Conservation (phyloP, 345 rosid species). For the Populus davidiana region DNA sequence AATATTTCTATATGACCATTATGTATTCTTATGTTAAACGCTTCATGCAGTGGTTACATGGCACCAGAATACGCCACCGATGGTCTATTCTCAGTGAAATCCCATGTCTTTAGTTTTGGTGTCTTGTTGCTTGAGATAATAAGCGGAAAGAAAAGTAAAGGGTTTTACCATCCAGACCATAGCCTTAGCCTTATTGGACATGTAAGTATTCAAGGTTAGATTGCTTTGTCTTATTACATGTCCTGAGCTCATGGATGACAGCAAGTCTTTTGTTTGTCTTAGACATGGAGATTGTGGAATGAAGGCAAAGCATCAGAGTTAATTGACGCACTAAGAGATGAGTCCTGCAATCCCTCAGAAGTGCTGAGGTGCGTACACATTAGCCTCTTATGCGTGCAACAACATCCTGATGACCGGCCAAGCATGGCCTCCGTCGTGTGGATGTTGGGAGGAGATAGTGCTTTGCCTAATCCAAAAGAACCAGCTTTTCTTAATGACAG, state of each 20-base stretch:
- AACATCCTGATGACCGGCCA: constrained; percentile 4
- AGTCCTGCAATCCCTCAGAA: not conserved
- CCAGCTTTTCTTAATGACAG: not conserved
- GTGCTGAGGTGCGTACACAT: not conserved
- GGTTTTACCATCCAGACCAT: constrained; percentile 1
- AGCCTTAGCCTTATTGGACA: constrained; percentile 4
- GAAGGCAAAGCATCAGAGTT: not conserved
- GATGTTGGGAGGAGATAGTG: constrained; percentile 5
- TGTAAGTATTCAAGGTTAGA: not conserved
- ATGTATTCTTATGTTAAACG: not conserved
- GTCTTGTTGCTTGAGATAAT: constrained; percentile 9
- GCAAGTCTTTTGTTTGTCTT: not conserved
- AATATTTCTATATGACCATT: not conserved
- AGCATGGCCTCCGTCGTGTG: not conserved
- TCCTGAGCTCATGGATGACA: not conserved
- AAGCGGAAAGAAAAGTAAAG: constrained; percentile 11
- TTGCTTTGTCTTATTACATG: not conserved
- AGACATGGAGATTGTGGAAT: constrained; percentile 11
- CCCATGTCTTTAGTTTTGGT: constrained; percentile 17
- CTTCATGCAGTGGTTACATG: constrained; percentile 9
- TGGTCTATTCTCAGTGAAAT: constrained; percentile 14
- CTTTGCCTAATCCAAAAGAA: constrained; percentile 3
- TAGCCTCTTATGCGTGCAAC: constrained; percentile 6
- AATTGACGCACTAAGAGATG: not conserved
- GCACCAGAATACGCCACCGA: constrained; percentile 14